These are phyloP conservation scores for Zea luxurians DNA, from an alignment of 176 grass and related monocot species.

Conservation along the genomic window DNA sequence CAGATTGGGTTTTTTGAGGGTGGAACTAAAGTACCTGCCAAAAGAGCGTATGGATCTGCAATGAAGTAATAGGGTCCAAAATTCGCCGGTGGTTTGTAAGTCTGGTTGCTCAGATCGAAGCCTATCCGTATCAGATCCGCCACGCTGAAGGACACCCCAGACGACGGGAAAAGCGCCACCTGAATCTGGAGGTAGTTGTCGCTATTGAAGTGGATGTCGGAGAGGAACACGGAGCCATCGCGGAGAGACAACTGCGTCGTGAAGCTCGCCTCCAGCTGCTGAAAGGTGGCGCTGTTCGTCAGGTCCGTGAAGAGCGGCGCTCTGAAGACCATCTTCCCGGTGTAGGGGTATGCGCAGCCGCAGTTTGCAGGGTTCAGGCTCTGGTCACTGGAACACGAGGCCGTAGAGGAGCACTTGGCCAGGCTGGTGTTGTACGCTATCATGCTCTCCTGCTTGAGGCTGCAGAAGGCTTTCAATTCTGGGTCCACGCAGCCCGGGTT, in stretches of 20 bases:
- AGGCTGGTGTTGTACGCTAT: conserved; percentile 57
- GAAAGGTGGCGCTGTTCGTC: conserved; percentile 37
- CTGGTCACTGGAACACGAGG: conserved; percentile 43
- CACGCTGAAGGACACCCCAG: conserved; percentile 45
- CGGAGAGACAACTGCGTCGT: conserved; percentile 31
- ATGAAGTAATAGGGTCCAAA: conserved; percentile 85
- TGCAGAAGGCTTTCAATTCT: conserved; percentile 36
- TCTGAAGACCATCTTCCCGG: conserved; percentile 66
- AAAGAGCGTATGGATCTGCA: conserved; percentile 35
- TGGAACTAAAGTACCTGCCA: conserved; percentile 51
- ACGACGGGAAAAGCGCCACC: conserved; percentile 60
- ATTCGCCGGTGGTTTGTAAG: conserved; percentile 16
- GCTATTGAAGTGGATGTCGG: conserved; percentile 33
- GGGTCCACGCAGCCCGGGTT: conserved; percentile 51
- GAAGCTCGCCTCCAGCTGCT: conserved; percentile 54
- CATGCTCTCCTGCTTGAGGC: conserved; percentile 8
- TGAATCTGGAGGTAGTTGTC: conserved; percentile 60
- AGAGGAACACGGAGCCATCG: conserved; percentile 41
- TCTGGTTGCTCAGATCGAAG: conserved; percentile 52
- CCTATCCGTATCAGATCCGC: conserved; percentile 52
- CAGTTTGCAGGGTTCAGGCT: conserved; percentile 58
- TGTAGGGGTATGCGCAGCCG: conserved; percentile 62
- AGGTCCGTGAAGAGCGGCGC: conserved; percentile 64
- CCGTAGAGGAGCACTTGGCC: conserved; percentile 27
- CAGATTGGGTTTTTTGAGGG: background rate